Evolutionary conservation across 2,329 filamentous ascomycete genomes (phyloP).

Genomic region (Aspergillus novoparasiticus): DNA sequence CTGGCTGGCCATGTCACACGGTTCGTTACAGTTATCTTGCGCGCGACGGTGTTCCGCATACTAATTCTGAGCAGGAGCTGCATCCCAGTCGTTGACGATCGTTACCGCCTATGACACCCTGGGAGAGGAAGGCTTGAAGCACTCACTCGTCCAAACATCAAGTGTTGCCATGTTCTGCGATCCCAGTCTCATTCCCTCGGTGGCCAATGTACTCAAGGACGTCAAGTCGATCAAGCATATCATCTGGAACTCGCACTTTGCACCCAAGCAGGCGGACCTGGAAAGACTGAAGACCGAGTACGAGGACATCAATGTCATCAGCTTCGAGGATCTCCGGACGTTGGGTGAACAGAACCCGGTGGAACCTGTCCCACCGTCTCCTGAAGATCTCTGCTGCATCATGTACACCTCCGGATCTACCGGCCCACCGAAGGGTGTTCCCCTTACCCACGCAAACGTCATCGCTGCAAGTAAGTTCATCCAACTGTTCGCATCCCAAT

Average conservation of each 20-base stretch:
- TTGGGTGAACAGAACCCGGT: constrained; percentile 66
- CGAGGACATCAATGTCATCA: constrained; percentile 55
- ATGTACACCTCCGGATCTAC: constrained; percentile 87
- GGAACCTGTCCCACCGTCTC: constrained; percentile 69
- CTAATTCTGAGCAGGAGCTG: constrained; percentile 50
- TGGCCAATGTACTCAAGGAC: constrained; percentile 58
- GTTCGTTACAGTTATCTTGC: constrained; percentile 36
- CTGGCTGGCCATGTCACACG: constrained; percentile 83
- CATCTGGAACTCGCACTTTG: constrained; percentile 60
- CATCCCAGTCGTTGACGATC: constrained; percentile 85
- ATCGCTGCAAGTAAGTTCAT: constrained; percentile 68
- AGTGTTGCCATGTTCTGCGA: constrained; percentile 86
- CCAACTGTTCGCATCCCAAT: background rate
- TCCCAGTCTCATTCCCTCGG: constrained; percentile 70
- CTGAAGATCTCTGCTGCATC: constrained; percentile 79
- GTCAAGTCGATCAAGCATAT: constrained; percentile 59
- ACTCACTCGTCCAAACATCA: constrained; percentile 80
- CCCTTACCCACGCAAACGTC: constrained; percentile 78
- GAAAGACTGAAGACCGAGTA: constrained; percentile 57
- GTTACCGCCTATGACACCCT: constrained; percentile 96
- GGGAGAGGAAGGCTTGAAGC: constrained; percentile 78
- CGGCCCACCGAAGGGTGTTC: constrained; percentile 84
- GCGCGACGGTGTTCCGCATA: background rate
- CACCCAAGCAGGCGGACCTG: constrained; percentile 55
- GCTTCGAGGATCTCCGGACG: constrained; percentile 59